Evolutionary conservation across 2,329 filamentous ascomycete species (phyloP), one percentile per base, ranked within the genome.

Genomic region (Tolypocladium inflatum): DNA sequence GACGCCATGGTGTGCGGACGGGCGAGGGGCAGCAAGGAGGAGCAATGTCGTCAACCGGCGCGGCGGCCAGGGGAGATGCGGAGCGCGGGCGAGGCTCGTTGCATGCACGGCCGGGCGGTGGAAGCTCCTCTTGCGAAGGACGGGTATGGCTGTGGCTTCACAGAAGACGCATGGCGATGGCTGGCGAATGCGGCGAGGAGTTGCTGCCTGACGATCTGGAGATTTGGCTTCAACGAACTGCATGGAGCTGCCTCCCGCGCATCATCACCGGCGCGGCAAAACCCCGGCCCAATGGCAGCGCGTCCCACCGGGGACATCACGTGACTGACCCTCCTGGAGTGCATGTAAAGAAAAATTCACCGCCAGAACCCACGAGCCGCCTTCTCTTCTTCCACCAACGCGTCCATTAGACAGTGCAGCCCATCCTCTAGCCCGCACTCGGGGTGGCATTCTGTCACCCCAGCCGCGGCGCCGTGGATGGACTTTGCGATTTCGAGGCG

Each of bases 401-500:
- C 88, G 82, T 81, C 87, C 86, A 82, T 79, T 78, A 92, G 90
- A 93, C 89, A 93, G 89, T 92, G 84, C 89, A 88, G 83, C 80
- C 80, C 86, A 86, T 85, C 80, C 81, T 78, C 73, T 74, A 77
- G 73, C 73, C 75, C 78, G 78, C 78, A 73, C 78, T 73, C 73
- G 78, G 75, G 48, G 74, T 78, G 80, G 77, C 88, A 81, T 92
- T 89, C 84, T 91, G 88, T 80, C 77, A 77, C 79, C 68, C 63
- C 71, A 77, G 74, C 75, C 72, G 79, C 79, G 76, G 76, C 68
- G 76, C 76, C 75, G 74, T 89, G 87, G 85, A 81, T 86, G 82
- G 58, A 75, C 74, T 67, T 73, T 76, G 80, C 81, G 81, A 81
- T 86, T 82, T 78, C 73, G 81, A 61, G 76, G 71, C 71, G 81